Conservation (phyloP, 2,329 filamentous ascomycete species). For the Stagonosporopsis vannaccii region DNA sequence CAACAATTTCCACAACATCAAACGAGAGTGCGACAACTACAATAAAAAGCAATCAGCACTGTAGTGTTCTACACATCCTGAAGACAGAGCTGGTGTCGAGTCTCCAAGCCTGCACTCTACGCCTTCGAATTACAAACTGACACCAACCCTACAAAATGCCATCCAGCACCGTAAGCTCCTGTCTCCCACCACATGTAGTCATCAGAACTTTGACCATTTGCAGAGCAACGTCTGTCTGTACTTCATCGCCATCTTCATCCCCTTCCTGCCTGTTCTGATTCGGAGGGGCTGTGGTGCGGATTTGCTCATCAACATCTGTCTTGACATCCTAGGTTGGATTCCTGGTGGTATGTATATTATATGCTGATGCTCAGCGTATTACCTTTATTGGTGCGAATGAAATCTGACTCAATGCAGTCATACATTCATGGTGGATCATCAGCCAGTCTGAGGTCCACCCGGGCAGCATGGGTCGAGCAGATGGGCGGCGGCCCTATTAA, state of each 20-base stretch:
- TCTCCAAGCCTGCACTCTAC: neutral
- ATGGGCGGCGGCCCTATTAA: constrained; percentile 9
- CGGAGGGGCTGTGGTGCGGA: constrained; percentile 50
- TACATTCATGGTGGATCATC: constrained; percentile 41
- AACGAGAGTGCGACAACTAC: neutral
- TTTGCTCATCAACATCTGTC: constrained; percentile 51
- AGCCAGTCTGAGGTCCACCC: constrained; percentile 21
- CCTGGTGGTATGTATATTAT: neutral
- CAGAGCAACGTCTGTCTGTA: constrained; percentile 40
- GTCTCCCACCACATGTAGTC: neutral
- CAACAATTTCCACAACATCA: neutral
- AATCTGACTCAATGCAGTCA: constrained; percentile 31
- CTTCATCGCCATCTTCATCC: constrained; percentile 45
- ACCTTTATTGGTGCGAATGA: neutral
- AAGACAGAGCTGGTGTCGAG: no score
- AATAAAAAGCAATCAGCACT: neutral
- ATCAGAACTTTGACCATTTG: neutral
- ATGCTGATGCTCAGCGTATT: neutral
- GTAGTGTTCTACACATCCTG: no score
- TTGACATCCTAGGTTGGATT: constrained; percentile 47
- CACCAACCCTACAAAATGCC: neutral
- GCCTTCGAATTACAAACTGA: neutral
- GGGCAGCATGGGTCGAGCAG: constrained; percentile 16
- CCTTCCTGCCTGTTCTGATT: constrained; percentile 52
- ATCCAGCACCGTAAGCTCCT: neutral